Percentiles rank a stretch among this genome's conserved stretches.
These are phyloP conservation scores for Suhomyces anneliseae DNA, from an alignment of 1,139 yeast species.

Conservation along the genomic window DNA sequence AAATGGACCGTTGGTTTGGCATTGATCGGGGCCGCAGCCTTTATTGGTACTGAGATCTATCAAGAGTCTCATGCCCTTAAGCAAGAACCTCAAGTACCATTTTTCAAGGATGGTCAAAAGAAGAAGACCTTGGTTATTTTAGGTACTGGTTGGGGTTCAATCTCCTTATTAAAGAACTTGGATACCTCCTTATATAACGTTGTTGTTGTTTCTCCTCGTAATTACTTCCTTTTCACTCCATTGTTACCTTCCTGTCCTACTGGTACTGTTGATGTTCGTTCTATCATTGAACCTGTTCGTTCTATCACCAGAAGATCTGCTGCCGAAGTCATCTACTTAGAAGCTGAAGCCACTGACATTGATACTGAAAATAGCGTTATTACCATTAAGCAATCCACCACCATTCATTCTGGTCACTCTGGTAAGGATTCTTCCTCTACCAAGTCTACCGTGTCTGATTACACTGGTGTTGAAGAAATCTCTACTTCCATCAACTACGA, in stretches of 20 bases:
- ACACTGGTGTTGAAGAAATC: slow-evolving; percentile 43
- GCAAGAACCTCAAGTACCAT: slow-evolving; percentile 50
- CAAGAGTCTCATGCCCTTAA: slow-evolving; percentile 60
- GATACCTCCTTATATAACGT: slow-evolving; percentile 88
- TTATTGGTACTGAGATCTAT: slow-evolving; percentile 56
- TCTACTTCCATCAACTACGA: slow-evolving; percentile 62
- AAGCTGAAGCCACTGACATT: slow-evolving; percentile 86
- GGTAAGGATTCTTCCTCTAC: slow-evolving; percentile 54
- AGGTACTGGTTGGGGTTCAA: slow-evolving; percentile 96
- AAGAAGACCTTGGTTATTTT: slow-evolving; percentile 86
- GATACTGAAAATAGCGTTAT: slow-evolving; percentile 67
- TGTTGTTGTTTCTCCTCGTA: slow-evolving; percentile 87
- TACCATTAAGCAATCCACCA: slow-evolving; percentile 56
- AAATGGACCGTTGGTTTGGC: slow-evolving; percentile 30
- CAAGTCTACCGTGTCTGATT: slow-evolving; percentile 48
- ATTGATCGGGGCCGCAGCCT: slow-evolving; percentile 42
- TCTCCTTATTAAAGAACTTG: slow-evolving; percentile 75
- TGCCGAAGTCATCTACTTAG: slow-evolving; percentile 81
- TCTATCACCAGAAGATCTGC: slow-evolving; percentile 59
- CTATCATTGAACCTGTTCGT: slow-evolving; percentile 85
- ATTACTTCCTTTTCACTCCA: slow-evolving; percentile 93
- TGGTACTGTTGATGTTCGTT: slow-evolving; percentile 87
- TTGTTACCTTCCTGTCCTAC: slow-evolving; percentile 91
- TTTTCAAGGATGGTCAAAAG: slow-evolving; percentile 65
- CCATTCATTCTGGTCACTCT: slow-evolving; percentile 53